Conservation (phyloP, 129 eudicot genomes). For the Pulicaria dysenterica region DNA sequence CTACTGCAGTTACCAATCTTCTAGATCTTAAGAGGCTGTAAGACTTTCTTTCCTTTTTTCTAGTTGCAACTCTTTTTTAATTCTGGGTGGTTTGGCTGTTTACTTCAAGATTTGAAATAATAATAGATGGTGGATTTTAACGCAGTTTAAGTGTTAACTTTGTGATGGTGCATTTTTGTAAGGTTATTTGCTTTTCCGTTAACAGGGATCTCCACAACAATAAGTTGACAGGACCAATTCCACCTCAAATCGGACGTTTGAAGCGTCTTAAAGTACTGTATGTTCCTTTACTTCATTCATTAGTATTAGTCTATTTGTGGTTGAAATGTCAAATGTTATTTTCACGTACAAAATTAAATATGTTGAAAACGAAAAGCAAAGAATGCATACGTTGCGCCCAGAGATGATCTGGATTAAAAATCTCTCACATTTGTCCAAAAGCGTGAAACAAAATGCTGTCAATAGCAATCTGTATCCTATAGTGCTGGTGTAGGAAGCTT, state of each 20-base stretch:
- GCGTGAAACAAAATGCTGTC: too few relatives aligned
- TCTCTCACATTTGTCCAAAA: too few relatives aligned
- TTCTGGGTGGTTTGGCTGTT: constrained; percentile 6
- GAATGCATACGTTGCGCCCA: too few relatives aligned
- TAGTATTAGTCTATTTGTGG: neutral
- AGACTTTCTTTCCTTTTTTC: constrained; percentile 26
- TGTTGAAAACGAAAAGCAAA: too few relatives aligned
- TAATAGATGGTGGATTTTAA: neutral
- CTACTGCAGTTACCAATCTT: constrained; percentile 92
- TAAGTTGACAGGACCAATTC: constrained; percentile 93
- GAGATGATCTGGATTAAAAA: too few relatives aligned
- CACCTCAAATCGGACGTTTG: constrained; percentile 93
- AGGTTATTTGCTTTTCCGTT: constrained; percentile 5
- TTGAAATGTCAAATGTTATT: neutral
- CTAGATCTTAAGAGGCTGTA: constrained; percentile 92
- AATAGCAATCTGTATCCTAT: neutral
- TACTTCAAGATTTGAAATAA: neutral
- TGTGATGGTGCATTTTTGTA: neutral
- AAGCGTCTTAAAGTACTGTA: constrained; percentile 96
- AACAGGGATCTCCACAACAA: constrained; percentile 94
- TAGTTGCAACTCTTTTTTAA: neutral
- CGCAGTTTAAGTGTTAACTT: neutral
- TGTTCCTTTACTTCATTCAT: constrained; percentile 24
- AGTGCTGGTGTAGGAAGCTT: constrained; percentile 19
- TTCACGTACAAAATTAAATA: too few relatives aligned